Evolutionary conservation across 805 yeast species (phyloP).

Genomic region (Ogataea degrootiae): DNA sequence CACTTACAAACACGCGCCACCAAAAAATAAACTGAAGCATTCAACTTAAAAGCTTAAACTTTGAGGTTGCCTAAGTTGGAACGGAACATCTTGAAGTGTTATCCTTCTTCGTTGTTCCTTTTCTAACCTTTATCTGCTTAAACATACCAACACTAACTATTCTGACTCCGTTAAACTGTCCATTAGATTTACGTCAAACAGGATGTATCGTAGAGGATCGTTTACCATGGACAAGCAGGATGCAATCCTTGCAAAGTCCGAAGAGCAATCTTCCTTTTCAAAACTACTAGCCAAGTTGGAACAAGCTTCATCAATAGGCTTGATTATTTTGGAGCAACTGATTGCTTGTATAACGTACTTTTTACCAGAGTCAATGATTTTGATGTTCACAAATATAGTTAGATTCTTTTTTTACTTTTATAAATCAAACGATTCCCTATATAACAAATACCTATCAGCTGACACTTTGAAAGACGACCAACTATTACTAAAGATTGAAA

Average conservation of each 20-base stretch:
- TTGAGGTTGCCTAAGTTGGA: no score
- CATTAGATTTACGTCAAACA: no score
- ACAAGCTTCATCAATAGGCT: conserved; percentile 17
- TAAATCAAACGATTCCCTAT: conserved; percentile 17
- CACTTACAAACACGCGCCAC: no score
- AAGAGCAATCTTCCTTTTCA: no score
- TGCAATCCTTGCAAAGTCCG: background rate
- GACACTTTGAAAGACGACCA: conserved; percentile 11
- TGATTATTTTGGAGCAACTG: conserved; percentile 25
- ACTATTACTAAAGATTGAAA: conserved; percentile 21
- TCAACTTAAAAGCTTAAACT: no score
- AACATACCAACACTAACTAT: no score
- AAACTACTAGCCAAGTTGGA: conserved; percentile 10
- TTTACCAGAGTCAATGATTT: conserved; percentile 22
- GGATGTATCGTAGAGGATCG: background rate
- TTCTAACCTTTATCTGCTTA: no score
- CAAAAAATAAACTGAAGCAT: no score
- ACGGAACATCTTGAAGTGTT: no score
- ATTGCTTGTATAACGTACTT: conserved; percentile 22
- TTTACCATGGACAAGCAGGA: background rate
- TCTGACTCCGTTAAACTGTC: no score
- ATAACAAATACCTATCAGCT: conserved; percentile 19
- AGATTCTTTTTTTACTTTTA: conserved; percentile 17
- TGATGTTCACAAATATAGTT: conserved; percentile 18
- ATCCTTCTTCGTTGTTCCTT: no score